Percentiles rank a stretch among this genome's conserved stretches.
These are phyloP conservation scores for Candida ortonii DNA, from an alignment of 805 yeast genomes.

Conservation along the genomic window DNA sequence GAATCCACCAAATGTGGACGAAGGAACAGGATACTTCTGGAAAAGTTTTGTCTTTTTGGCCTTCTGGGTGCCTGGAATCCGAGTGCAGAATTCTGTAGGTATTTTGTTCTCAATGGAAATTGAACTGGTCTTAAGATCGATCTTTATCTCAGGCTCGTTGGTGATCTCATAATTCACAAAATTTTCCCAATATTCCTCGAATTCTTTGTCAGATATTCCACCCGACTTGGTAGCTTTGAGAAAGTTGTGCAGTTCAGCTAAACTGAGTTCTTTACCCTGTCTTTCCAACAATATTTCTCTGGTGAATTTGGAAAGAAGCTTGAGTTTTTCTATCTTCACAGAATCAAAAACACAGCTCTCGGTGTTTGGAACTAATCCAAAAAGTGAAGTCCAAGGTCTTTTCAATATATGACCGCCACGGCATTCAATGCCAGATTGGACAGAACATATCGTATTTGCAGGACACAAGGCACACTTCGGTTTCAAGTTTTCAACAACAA, in stretches of 20 bases:
- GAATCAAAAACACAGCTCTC: slow-evolving; percentile 75
- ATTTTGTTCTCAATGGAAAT: slow-evolving; percentile 22
- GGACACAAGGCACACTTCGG: slow-evolving; percentile 82
- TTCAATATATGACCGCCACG: slow-evolving; percentile 57
- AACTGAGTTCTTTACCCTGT: slow-evolving; percentile 60
- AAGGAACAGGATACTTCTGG: slow-evolving; percentile 38
- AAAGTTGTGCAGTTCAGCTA: slow-evolving; percentile 62
- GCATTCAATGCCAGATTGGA: slow-evolving; percentile 60
- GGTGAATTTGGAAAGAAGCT: slow-evolving; percentile 63
- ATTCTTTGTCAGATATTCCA: slow-evolving; percentile 56
- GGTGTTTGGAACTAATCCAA: slow-evolving; percentile 57
- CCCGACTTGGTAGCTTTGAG: slow-evolving; percentile 57
- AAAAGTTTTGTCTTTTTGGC: slow-evolving; percentile 48
- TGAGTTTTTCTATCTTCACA: slow-evolving; percentile 62
- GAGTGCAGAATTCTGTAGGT: slow-evolving; percentile 19
- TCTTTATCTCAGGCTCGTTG: slow-evolving; percentile 62
- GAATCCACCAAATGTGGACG: slow-evolving; percentile 18
- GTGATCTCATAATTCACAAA: slow-evolving; percentile 40
- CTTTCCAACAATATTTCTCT: slow-evolving; percentile 62
- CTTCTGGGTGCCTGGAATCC: slow-evolving; percentile 24
- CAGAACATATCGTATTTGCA: slow-evolving; percentile 70
- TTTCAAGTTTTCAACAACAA: slow-evolving; percentile 42
- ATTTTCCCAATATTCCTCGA: slow-evolving; percentile 71
- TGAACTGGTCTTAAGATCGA: slow-evolving; percentile 46
- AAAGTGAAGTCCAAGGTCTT: slow-evolving; percentile 52